Conservation (phyloP, 768 basidiomycete species). For the Agaricus subrufescens region DNA sequence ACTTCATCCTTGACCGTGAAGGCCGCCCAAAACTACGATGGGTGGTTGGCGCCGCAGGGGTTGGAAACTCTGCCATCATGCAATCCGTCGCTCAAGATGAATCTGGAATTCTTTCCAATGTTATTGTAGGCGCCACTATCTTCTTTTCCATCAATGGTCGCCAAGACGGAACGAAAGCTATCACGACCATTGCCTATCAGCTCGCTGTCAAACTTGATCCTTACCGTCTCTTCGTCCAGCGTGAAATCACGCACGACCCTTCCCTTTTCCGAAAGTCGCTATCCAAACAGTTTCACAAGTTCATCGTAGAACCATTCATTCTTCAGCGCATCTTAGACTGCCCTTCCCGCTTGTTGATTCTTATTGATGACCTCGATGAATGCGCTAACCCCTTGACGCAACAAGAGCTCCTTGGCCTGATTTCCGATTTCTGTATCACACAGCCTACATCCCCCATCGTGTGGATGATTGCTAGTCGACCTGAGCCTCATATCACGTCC, state of each 20-base stretch:
- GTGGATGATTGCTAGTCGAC: slow-evolving; percentile 22
- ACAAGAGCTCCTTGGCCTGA: slow-evolving; percentile 11
- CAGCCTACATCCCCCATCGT: slow-evolving; percentile 9
- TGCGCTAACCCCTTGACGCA: slow-evolving; percentile 13
- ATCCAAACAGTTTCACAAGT: slow-evolving; percentile 7
- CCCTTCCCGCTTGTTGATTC: slow-evolving; percentile 1
- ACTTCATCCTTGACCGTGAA: too few relatives aligned
- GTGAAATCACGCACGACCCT: slow-evolving; percentile 2
- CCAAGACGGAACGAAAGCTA: not conserved
- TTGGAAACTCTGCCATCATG: not conserved
- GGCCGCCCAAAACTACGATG: not conserved
- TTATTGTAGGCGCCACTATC: not conserved
- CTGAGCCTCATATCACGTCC: slow-evolving; percentile 18
- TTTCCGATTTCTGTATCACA: slow-evolving; percentile 1
- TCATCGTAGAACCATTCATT: slow-evolving; percentile 12
- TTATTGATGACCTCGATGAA: slow-evolving; percentile 23
- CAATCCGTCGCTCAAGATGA: not conserved
- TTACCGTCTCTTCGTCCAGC: slow-evolving; percentile 1
- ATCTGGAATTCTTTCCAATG: not conserved
- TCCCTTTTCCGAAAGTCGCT: slow-evolving; percentile 8
- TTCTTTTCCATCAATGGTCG: not conserved
- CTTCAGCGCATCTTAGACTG: too few relatives aligned
- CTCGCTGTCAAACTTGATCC: slow-evolving; percentile 10
- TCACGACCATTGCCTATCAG: slow-evolving; percentile 15
- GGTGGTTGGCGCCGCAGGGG: not conserved